phyloP scores from a whole-genome alignment of 2,329 filamentous ascomycete species.

The Paracorniculantispora psalliotae region DNA sequence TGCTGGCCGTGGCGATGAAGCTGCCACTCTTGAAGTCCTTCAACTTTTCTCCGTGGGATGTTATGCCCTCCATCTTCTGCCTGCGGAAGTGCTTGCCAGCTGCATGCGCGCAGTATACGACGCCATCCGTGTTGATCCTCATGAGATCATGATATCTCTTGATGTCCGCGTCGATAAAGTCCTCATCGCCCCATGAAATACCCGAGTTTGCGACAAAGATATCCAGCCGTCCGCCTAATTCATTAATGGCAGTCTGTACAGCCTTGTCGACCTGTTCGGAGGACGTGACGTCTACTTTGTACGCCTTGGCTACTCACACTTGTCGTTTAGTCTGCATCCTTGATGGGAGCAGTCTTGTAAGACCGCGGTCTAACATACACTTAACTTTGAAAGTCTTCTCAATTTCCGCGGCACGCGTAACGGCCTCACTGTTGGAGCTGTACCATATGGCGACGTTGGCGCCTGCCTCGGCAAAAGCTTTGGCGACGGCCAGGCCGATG shows the following conservation, averaged over 20 bases:
- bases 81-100: conserved; percentile 65
- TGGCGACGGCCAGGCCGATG: conserved; percentile 61
- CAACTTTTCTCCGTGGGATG: conserved; percentile 56
- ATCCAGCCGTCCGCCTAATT: conserved; percentile 71
- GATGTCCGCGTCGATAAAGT: conserved; percentile 60
- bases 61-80: conserved; percentile 63
- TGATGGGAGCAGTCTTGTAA: too few relatives aligned
- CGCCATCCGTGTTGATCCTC: conserved; percentile 67
- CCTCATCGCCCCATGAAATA: conserved; percentile 65
- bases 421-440: conserved; percentile 61
- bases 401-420: conserved; percentile 57
- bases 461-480: conserved; percentile 63
- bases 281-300: conserved; percentile 56
- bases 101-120: conserved; percentile 70
- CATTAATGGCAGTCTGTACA: conserved; percentile 50
- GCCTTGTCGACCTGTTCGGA: conserved; percentile 46
- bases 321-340: too few relatives aligned
- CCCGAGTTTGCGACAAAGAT: conserved; percentile 77
- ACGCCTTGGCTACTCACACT: conserved; percentile 56
- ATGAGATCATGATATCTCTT: conserved; percentile 64
- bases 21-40: conserved; percentile 58
- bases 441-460: conserved; percentile 71
- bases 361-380: too few relatives aligned
- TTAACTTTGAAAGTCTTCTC: conserved; percentile 62
- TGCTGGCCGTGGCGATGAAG: conserved; percentile 74